Evolutionary conservation across 2,329 filamentous ascomycete genomes (phyloP).

Genomic region (Hymenoscyphus fructigenus): DNA sequence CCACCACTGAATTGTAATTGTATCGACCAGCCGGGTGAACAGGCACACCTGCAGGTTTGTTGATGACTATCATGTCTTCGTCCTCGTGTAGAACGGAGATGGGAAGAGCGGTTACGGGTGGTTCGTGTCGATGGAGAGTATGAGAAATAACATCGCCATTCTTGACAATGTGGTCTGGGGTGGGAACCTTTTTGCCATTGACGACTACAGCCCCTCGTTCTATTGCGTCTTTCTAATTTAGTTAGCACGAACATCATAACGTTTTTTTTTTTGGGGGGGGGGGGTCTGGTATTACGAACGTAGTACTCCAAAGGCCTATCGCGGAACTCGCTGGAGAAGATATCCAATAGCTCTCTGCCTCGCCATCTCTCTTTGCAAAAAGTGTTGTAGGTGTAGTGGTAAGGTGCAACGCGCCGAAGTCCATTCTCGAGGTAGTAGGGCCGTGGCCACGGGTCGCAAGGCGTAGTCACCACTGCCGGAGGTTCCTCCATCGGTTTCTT

Average conservation of each 20-base stretch:
- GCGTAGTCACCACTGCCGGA: constrained; percentile 50
- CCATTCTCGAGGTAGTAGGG: constrained; percentile 85
- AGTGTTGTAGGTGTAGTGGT: constrained; percentile 93
- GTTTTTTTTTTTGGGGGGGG: not conserved
- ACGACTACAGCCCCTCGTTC: constrained; percentile 74
- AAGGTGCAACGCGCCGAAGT: constrained; percentile 78
- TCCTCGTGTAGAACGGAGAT: constrained; percentile 88
- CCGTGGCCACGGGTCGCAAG: constrained; percentile 54
- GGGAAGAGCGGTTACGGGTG: constrained; percentile 78
- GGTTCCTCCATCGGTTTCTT: constrained; percentile 43
- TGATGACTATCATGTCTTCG: constrained; percentile 90
- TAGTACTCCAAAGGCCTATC: constrained; percentile 88
- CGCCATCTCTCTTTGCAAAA: constrained; percentile 94
- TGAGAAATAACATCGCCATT: constrained; percentile 93
- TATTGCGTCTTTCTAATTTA: constrained; percentile 67
- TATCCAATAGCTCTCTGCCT: constrained; percentile 74
- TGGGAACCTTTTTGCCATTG: constrained; percentile 69
- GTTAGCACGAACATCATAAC: constrained; percentile 27
- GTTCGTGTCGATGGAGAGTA: constrained; percentile 92
- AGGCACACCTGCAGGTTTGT: constrained; percentile 92
- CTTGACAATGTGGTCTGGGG: constrained; percentile 67
- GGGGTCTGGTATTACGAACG: constrained; percentile 44
- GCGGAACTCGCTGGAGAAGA: constrained; percentile 89
- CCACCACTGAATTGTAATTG: constrained; percentile 90
- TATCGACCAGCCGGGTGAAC: constrained; percentile 95